Conservation (phyloP, 495 filamentous ascomycete genomes). For the Hypoxylon intermedium region DNA sequence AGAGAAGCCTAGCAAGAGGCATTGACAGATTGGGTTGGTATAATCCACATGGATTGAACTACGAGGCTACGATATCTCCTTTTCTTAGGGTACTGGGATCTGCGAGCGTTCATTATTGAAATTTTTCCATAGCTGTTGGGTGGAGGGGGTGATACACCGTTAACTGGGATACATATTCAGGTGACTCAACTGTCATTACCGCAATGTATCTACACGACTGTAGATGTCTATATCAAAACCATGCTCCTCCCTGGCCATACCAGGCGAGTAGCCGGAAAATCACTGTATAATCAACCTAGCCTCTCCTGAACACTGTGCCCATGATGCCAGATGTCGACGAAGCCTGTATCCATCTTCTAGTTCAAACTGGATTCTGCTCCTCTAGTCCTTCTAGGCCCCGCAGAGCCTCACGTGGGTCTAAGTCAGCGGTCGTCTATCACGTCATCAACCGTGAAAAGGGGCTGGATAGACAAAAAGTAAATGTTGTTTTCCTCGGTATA, state of each 20-base stretch:
- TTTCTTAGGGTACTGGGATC: not conserved
- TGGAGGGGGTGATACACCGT: slow-evolving; percentile 3
- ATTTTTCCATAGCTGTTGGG: slow-evolving; percentile 7
- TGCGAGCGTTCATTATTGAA: slow-evolving; percentile 7
- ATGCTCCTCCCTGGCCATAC: slow-evolving; percentile 6
- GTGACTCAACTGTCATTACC: slow-evolving; percentile 31
- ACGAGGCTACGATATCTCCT: slow-evolving; percentile 14
- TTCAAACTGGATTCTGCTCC: not conserved
- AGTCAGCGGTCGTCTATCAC: not conserved
- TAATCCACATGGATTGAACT: not conserved
- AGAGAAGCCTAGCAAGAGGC: slow-evolving; percentile 31
- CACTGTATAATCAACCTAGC: not conserved
- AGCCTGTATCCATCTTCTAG: not conserved
- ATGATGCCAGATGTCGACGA: not conserved
- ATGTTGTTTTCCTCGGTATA: not conserved
- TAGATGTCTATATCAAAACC: slow-evolving; percentile 30
- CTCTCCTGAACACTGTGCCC: not conserved
- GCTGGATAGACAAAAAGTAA: not conserved
- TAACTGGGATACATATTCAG: slow-evolving; percentile 11
- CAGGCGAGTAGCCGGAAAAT: not conserved
- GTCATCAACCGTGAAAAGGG: slow-evolving; percentile 4
- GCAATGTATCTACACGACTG: slow-evolving; percentile 30
- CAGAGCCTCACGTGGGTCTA: slow-evolving; percentile 1
- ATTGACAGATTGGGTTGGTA: slow-evolving; percentile 20
- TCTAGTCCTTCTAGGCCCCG: not conserved